Conservation (phyloP, 345 rosid species). For the Eutrema yunnanense region DNA sequence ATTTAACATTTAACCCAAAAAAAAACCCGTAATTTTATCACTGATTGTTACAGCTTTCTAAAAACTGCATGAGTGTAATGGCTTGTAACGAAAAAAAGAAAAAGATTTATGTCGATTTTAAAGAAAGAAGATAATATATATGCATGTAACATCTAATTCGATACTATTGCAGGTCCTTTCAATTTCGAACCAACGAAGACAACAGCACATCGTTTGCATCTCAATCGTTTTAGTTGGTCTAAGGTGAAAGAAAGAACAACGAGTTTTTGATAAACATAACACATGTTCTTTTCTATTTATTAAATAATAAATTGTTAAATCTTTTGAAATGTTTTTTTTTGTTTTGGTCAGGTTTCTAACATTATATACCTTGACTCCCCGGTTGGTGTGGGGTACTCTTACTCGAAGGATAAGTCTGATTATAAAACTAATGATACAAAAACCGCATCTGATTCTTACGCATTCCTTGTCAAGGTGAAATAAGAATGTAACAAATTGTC, state of each 20-base stretch:
- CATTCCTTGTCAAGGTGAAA: constrained; percentile 65
- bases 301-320: neutral
- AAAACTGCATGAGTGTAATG: too few relatives aligned
- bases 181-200: constrained; percentile 49
- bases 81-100: too few relatives aligned
- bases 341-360: constrained; percentile 56
- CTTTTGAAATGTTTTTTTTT: neutral
- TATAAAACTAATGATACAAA: constrained; percentile 56
- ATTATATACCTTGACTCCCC: constrained; percentile 83
- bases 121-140: neutral
- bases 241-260: constrained; percentile 42
- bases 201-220: constrained; percentile 45
- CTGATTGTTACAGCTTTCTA: too few relatives aligned
- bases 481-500: neutral
- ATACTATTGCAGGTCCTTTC: constrained; percentile 64
- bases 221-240: constrained; percentile 87
- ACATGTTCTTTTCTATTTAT: neutral
- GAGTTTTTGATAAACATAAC: neutral
- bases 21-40: too few relatives aligned
- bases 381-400: constrained; percentile 82
- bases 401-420: constrained; percentile 51
- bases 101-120: too few relatives aligned
- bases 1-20: too few relatives aligned
- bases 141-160: neutral
- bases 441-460: constrained; percentile 67